A percentile compares a stretch with the other conserved stretches of the same genome.
Evolutionary conservation across 164 flowering plant genomes (phyloP).

Genomic region (Liriodendron chinense): DNA sequence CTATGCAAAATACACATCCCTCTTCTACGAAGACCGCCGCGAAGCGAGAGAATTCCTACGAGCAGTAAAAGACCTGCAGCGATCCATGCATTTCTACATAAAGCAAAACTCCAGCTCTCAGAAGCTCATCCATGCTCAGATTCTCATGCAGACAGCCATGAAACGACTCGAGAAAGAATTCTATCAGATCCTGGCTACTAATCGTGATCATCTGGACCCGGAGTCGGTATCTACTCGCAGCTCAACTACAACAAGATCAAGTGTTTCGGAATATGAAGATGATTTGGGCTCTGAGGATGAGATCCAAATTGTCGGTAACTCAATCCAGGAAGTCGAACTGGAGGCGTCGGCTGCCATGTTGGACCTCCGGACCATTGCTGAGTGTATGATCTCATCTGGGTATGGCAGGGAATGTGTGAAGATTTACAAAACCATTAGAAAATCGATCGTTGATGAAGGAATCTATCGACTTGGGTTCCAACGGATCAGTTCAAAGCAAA

Average conservation of each 20-base stretch:
- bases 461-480: constrained; percentile 53
- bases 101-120: constrained; percentile 22
- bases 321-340: constrained; percentile 37
- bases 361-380: constrained; percentile 54
- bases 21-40: constrained; percentile 43
- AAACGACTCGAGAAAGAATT: constrained; percentile 66
- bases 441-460: constrained; percentile 66
- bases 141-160: constrained; percentile 60
- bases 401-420: constrained; percentile 59
- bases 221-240: constrained; percentile 41
- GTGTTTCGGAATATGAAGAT: neutral
- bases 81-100: constrained; percentile 52
- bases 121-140: constrained; percentile 40
- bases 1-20: neutral
- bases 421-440: constrained; percentile 49
- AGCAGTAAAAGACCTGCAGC: constrained; percentile 49
- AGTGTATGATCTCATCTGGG: constrained; percentile 65
- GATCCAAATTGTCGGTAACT: constrained; percentile 9
- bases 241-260: constrained; percentile 38
- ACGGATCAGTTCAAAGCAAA: constrained; percentile 20
- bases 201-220: constrained; percentile 61
- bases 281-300: constrained; percentile 29
- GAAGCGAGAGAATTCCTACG: constrained; percentile 60
- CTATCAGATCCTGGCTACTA: constrained; percentile 55
- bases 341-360: constrained; percentile 41